These are phyloP conservation scores for Yamagishiella unicocca DNA, from an alignment of 139 green algal species.

Conservation along the genomic window DNA sequence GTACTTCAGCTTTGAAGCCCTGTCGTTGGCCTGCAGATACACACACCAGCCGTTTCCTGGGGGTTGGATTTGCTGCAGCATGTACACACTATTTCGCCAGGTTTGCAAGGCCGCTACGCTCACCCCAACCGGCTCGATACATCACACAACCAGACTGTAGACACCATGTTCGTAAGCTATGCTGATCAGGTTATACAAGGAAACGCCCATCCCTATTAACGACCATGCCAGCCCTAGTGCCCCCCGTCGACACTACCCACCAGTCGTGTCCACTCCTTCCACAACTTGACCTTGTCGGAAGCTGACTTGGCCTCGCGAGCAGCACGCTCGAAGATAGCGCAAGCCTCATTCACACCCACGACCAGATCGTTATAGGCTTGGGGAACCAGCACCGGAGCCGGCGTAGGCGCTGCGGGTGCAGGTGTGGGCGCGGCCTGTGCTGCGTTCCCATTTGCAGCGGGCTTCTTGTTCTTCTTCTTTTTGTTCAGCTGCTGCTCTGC, in stretches of 20 bases:
- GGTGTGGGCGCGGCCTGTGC: background rate
- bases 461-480: constrained; percentile 48
- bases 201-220: too few relatives aligned
- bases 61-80: too few relatives aligned
- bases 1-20: constrained; percentile 53
- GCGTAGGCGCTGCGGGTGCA: background rate
- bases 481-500: constrained; percentile 30
- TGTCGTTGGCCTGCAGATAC: constrained; percentile 45
- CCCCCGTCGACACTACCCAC: constrained; percentile 7
- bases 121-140: too few relatives aligned
- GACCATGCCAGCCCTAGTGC: too few relatives aligned
- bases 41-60: too few relatives aligned
- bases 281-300: constrained; percentile 53
- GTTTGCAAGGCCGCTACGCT: too few relatives aligned
- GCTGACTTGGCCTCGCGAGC: constrained; percentile 32
- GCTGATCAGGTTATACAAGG: too few relatives aligned
- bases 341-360: constrained; percentile 26
- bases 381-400: background rate
- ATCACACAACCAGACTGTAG: too few relatives aligned
- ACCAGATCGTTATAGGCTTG: constrained; percentile 26
- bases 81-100: too few relatives aligned
- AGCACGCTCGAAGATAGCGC: constrained; percentile 37
- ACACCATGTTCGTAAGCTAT: too few relatives aligned
- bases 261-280: constrained; percentile 60
- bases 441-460: background rate